Base-by-base conservation (phyloP, 768 basidiomycete genomes). In the Nidula microcarpa region DNA sequence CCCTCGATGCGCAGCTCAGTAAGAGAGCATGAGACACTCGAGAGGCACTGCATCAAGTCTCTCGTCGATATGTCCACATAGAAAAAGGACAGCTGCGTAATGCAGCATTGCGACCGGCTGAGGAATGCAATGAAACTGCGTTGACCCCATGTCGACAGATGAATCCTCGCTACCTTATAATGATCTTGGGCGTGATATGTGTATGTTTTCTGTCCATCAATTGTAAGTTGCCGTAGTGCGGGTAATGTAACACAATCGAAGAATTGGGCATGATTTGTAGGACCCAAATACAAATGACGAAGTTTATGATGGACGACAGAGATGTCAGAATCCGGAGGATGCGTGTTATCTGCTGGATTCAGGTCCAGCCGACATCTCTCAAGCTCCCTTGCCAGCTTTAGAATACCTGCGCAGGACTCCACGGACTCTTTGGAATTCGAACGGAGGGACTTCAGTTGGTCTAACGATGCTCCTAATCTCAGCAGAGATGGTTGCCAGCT, bases 231-330 rank as follows among this genome's bases (percentile, higher is more conserved):
- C 37, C 48, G 4, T n/a, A 55, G 50, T 6, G 51, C 43, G 18
- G 54, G 54, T 5, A 55, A 30, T 7, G 54, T 55, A 6, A 52
- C 44, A 6, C 34, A 41, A 33, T 36, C 50, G 47, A 55, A 55
- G 39, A 55, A 55, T 8, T 51, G 46, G 6, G 33, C 37, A n/a
- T 47, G 35, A 33, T 53, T 53, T 5, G 53, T 39, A 23, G 53
- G 53, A 14, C 53, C 53, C 13, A 53, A 16, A 33, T 49, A 53
- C 16, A 53, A 33, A 9, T 43, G 33, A 13, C 43, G 18, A 17
- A 53, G 36, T 18, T 47, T 49, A 18, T 48, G 33, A 34, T 53
- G 53, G 32, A 41, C 32, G 32, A 49, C 18, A 9, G 16, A 4
- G 18, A 30, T 35, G 33, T 53, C 44, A 4, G 39, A 47, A 11